Percentiles rank a stretch among this genome's conserved stretches.
These are phyloP conservation scores for Podila minutissima DNA, from an alignment of 192 early-diverging fungal species.

Conservation along the genomic window DNA sequence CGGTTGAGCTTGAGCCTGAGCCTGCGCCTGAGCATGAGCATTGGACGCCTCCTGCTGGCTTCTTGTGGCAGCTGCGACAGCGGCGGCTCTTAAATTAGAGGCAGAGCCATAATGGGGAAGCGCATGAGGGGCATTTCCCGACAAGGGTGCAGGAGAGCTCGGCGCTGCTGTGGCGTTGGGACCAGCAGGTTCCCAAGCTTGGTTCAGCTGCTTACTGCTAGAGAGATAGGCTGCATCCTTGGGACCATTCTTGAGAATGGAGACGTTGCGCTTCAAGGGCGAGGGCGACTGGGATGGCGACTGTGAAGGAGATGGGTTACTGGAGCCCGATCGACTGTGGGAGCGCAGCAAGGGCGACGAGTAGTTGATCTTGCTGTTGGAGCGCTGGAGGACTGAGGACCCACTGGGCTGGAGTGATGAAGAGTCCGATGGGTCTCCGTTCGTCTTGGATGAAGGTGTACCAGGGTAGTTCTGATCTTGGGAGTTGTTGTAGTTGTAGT, in stretches of 20 bases:
- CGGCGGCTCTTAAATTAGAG: constrained; percentile 37
- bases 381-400: constrained; percentile 17
- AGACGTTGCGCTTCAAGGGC: constrained; percentile 31
- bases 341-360: constrained; percentile 33
- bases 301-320: constrained; percentile 4
- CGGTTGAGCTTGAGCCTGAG: background rate
- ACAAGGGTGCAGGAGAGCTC: constrained; percentile 1
- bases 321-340: constrained; percentile 38
- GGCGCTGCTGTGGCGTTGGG: constrained; percentile 9
- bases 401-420: background rate
- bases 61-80: constrained; percentile 12
- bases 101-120: constrained; percentile 34
- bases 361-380: constrained; percentile 40
- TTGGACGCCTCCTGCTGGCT: background rate
- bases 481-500: background rate
- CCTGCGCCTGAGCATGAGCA: background rate
- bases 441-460: background rate
- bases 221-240: constrained; percentile 49
- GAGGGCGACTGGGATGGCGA: constrained; percentile 13
- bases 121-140: constrained; percentile 2
- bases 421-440: background rate
- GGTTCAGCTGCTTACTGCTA: constrained; percentile 15
- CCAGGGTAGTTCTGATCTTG: constrained; percentile 11
- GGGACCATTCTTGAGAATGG: constrained; percentile 47
- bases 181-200: constrained; percentile 36